These are phyloP conservation scores for Umbellularia californica DNA, from an alignment of 164 flowering plant genomes.

Conservation along the genomic window DNA sequence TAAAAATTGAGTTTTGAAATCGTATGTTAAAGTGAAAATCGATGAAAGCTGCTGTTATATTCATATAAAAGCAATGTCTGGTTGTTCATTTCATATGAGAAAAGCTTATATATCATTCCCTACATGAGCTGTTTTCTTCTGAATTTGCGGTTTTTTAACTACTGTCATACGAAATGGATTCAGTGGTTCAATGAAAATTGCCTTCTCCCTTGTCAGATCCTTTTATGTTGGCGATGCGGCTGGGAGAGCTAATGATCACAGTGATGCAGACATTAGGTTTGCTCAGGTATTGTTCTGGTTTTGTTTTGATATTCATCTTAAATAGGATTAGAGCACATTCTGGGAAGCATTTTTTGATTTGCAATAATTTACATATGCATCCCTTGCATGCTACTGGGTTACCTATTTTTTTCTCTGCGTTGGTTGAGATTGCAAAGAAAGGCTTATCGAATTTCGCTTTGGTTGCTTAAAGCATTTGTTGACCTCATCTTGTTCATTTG, in stretches of 20 bases:
- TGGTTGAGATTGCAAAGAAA: background rate
- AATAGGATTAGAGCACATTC: background rate
- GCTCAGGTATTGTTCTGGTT: constrained; percentile 39
- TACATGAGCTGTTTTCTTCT: background rate
- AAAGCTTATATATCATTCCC: background rate
- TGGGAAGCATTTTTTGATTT: background rate
- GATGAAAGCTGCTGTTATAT: too few relatives aligned
- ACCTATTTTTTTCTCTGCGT: background rate
- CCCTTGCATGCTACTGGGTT: background rate
- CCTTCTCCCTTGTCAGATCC: constrained; percentile 40
- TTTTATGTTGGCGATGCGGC: constrained; percentile 99
- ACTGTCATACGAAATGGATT: background rate
- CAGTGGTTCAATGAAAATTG: constrained; percentile 1
- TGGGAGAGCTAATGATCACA: constrained; percentile 78
- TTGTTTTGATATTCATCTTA: background rate
- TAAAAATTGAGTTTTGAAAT: too few relatives aligned
- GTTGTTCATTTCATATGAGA: background rate
- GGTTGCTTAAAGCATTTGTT: constrained; percentile 1
- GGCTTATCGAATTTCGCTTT: background rate
- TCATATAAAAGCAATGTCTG: too few relatives aligned
- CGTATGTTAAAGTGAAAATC: too few relatives aligned
- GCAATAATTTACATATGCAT: background rate
- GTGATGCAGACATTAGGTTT: constrained; percentile 86
- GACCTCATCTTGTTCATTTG: background rate
- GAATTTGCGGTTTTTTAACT: background rate